Percentiles rank a stretch among this genome's conserved stretches.
phyloP scores from a whole-genome alignment of 345 rosid species.

The Punica granatum region DNA sequence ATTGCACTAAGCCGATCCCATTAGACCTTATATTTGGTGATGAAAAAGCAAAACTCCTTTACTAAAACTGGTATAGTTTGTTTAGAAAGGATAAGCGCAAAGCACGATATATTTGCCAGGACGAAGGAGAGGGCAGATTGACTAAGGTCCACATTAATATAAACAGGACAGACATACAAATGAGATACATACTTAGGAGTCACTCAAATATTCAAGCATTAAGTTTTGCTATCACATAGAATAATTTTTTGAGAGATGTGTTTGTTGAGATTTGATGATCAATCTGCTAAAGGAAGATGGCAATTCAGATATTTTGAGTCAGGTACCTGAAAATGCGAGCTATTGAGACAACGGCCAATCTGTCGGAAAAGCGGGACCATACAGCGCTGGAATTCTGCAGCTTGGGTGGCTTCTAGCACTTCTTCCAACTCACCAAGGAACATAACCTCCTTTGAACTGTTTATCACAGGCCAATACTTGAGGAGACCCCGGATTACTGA shows the following conservation, averaged over 20 bases:
- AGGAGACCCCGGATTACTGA: constrained; percentile 64
- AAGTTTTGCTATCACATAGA: too few species aligned
- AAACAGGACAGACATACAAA: not conserved
- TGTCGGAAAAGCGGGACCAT: constrained; percentile 76
- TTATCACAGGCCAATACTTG: constrained; percentile 88
- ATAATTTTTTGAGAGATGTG: too few species aligned
- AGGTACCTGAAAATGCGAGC: constrained; percentile 83
- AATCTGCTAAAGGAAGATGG: not conserved
- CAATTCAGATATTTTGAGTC: not conserved
- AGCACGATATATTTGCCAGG: not conserved
- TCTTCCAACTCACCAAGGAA: constrained; percentile 87
- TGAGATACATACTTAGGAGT: too few species aligned
- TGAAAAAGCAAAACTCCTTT: too few species aligned
- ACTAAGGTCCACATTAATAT: not conserved
- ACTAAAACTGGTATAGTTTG: too few species aligned
- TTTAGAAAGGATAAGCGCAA: not conserved
- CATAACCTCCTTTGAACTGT: constrained; percentile 93
- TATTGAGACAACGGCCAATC: constrained; percentile 65
- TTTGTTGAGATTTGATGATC: not conserved
- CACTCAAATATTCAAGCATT: too few species aligned
- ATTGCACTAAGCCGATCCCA: not conserved
- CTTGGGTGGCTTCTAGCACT: constrained; percentile 73
- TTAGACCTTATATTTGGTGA: not conserved
- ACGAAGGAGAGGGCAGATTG: not conserved
- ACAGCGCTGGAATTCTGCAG: constrained; percentile 72